phyloP scores from a whole-genome alignment of 169 alveolate species.

The Cryptosporidium baileyi region DNA sequence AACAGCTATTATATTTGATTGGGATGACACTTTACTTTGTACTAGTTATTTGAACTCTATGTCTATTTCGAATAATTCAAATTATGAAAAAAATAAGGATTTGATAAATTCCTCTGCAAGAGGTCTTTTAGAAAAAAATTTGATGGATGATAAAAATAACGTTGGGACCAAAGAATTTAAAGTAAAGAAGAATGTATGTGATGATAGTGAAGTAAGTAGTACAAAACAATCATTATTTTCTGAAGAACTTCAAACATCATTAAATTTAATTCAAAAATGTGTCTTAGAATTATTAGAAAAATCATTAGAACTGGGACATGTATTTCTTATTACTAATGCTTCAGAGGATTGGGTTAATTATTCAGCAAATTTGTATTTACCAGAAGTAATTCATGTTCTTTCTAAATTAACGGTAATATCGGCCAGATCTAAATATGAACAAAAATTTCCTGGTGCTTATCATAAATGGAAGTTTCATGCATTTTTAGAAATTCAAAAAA shows the following conservation, averaged over 20 bases:
- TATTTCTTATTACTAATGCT: slow-evolving; percentile 91
- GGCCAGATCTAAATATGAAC: slow-evolving; percentile 89
- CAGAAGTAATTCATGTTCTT: slow-evolving; percentile 69
- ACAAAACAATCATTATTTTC: not conserved
- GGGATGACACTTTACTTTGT: slow-evolving; percentile 95
- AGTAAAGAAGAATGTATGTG: no score
- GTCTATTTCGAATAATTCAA: not conserved
- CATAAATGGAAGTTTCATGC: slow-evolving; percentile 89
- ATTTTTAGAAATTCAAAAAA: slow-evolving; percentile 84
- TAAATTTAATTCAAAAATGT: slow-evolving; percentile 58
- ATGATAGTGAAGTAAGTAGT: not conserved
- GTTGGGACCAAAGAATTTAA: no score
- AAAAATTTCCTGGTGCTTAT: slow-evolving; percentile 84
- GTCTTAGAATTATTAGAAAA: slow-evolving; percentile 72
- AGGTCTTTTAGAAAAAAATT: not conserved
- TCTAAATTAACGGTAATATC: slow-evolving; percentile 85
- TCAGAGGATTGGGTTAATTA: slow-evolving; percentile 94
- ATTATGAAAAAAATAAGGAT: not conserved
- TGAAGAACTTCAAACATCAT: not conserved
- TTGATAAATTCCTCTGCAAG: not conserved
- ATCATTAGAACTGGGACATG: slow-evolving; percentile 82
- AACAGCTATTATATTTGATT: slow-evolving; percentile 88
- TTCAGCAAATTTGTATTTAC: slow-evolving; percentile 84
- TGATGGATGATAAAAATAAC: not conserved
- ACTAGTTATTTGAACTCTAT: slow-evolving; percentile 83